Evolutionary conservation across 2,329 filamentous ascomycete species (phyloP).

Genomic region (Penicillium sp.): DNA sequence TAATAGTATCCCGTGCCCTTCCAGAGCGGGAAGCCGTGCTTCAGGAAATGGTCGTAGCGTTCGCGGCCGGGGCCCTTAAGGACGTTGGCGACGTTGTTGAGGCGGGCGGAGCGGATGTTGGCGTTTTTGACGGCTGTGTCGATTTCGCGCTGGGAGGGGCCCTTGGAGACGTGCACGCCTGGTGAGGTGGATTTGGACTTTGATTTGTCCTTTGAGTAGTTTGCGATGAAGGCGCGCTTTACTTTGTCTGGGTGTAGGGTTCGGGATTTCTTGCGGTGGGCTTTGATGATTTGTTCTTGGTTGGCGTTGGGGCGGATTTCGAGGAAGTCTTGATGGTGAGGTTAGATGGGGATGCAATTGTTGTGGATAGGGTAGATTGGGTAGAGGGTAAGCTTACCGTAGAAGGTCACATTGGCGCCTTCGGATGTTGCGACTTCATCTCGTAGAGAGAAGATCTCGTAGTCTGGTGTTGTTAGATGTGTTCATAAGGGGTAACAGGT

Average conservation of each 20-base stretch:
- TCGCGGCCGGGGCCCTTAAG: constrained; percentile 79
- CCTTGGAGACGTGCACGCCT: constrained; percentile 69
- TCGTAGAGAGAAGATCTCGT: constrained; percentile 94
- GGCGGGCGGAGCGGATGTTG: constrained; percentile 78
- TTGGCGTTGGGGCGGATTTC: constrained; percentile 73
- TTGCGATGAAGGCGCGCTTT: constrained; percentile 76
- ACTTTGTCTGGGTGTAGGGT: constrained; percentile 94
- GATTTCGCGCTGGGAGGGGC: constrained; percentile 74
- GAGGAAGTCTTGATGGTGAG: constrained; percentile 75
- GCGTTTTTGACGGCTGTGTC: constrained; percentile 79
- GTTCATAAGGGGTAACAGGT: neutral
- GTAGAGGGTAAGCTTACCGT: constrained; percentile 54
- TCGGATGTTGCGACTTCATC: constrained; percentile 81
- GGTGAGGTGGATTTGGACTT: constrained; percentile 60
- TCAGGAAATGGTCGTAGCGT: constrained; percentile 92
- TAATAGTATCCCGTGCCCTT: constrained; percentile 99
- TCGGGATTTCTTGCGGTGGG: constrained; percentile 85
- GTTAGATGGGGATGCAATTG: neutral
- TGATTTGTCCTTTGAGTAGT: constrained; percentile 61
- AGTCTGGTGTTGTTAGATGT: constrained; percentile 62
- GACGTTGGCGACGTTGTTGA: constrained; percentile 83
- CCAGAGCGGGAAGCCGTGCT: constrained; percentile 93
- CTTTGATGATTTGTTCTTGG: constrained; percentile 89
- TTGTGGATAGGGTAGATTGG: neutral
- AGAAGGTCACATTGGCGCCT: constrained; percentile 82